Evolutionary conservation across 345 rosid genomes (phyloP).

Genomic region (Aquilaria yunnanensis): DNA sequence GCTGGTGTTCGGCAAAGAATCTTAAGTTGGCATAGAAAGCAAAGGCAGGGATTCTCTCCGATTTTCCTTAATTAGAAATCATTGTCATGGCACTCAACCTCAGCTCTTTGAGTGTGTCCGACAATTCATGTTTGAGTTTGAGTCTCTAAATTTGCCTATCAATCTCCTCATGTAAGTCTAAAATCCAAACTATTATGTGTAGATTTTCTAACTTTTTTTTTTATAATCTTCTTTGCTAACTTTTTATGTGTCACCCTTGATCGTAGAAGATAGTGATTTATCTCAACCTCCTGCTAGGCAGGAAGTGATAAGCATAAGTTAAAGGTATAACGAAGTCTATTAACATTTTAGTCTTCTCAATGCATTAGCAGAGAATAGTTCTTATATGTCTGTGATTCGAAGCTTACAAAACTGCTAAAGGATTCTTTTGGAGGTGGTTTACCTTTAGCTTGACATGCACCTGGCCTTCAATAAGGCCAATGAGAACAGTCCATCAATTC

Average conservation of each 20-base stretch:
- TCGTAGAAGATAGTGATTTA: neutral
- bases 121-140: too few species aligned
- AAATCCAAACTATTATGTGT: too few species aligned
- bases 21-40: too few species aligned
- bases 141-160: too few species aligned
- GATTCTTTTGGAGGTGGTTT: constrained; percentile 87
- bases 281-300: constrained; percentile 25
- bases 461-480: constrained; percentile 10
- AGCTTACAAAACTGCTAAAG: constrained; percentile 76
- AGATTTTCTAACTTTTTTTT: neutral
- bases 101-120: too few species aligned
- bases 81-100: too few species aligned
- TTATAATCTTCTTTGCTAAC: neutral
- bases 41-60: too few species aligned
- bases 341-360: constrained; percentile 80
- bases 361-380: constrained; percentile 80
- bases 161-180: too few species aligned
- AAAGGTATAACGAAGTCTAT: constrained; percentile 84
- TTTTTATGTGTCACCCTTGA: neutral
- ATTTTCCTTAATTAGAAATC: too few species aligned
- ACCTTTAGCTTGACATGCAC: constrained; percentile 13
- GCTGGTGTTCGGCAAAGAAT: too few species aligned
- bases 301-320: constrained; percentile 85
- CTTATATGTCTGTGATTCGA: constrained; percentile 84
- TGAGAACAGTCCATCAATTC: constrained; percentile 1